Evolutionary conservation across 176 grass and related monocot genomes (phyloP).

Genomic region (Phoenix roebelenii): DNA sequence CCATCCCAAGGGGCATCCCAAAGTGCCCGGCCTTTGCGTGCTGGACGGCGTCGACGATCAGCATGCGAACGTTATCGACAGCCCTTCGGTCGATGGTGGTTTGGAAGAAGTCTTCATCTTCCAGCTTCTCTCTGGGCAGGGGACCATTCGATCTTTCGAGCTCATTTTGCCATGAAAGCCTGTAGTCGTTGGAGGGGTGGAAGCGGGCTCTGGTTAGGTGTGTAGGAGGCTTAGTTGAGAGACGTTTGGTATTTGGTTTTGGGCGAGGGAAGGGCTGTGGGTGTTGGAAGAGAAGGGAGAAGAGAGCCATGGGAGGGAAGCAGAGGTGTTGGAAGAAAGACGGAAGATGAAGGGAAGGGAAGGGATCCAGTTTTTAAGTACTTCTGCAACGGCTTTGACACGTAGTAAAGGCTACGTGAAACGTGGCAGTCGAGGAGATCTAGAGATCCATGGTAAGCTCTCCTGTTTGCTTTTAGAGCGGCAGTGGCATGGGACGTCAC

Average conservation of each 20-base stretch:
- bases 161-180: slow-evolving; percentile 6
- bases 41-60: slow-evolving; percentile 9
- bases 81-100: neutral
- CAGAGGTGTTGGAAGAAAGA: neutral
- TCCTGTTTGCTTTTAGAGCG: neutral
- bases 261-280: neutral
- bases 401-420: neutral
- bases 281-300: neutral
- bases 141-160: neutral
- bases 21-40: neutral
- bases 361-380: neutral
- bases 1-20: slow-evolving; percentile 6
- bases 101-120: slow-evolving; percentile 3
- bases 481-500: too few relatives aligned
- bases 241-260: neutral
- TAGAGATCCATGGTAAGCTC: too few relatives aligned
- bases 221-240: neutral
- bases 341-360: neutral
- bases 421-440: neutral
- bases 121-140: neutral
- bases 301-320: neutral
- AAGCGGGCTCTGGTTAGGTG: neutral
- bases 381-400: neutral
- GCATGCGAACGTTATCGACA: slow-evolving; percentile 9
- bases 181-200: slow-evolving; percentile 1